Evolutionary conservation across 371 early-diverging fungal genomes (phyloP).

Genomic region (Chytridium lagenaria): DNA sequence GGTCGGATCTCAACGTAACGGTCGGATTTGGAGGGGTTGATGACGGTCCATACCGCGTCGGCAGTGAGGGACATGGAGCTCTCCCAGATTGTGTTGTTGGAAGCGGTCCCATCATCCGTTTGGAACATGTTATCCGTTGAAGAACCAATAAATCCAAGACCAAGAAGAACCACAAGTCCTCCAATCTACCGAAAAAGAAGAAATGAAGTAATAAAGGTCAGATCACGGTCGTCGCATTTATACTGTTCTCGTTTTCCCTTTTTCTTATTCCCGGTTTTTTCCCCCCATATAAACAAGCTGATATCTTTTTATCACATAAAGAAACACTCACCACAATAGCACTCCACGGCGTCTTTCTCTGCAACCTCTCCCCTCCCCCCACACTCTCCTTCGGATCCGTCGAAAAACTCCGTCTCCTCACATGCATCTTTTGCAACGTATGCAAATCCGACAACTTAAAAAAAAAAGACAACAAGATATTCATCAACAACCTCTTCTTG

Average conservation of each 20-base stretch:
- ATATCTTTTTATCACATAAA: not conserved
- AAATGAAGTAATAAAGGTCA: not conserved
- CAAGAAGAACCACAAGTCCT: constrained; percentile 30
- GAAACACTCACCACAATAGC: constrained; percentile 5
- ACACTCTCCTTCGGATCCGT: not conserved
- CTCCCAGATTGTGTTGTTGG: constrained; percentile 23
- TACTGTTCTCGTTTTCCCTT: no score
- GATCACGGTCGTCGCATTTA: no score
- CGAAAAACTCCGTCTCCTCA: not conserved
- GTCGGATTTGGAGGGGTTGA: constrained; percentile 42
- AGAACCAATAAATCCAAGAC: constrained; percentile 39
- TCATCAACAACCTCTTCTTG: not conserved
- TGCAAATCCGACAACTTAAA: constrained; percentile 50
- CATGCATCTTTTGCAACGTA: constrained; percentile 28
- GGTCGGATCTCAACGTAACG: constrained; percentile 46
- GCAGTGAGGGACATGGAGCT: constrained; percentile 41
- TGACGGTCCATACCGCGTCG: constrained; percentile 42
- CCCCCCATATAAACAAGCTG: not conserved
- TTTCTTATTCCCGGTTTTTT: no score
- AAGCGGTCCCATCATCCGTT: not conserved
- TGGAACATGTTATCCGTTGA: constrained; percentile 4
- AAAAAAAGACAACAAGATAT: no score
- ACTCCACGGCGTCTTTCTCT: constrained; percentile 11
- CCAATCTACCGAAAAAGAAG: constrained; percentile 29
- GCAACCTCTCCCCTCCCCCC: not conserved